Conservation (phyloP, 345 rosid genomes). For the Sisymbrium irio region DNA sequence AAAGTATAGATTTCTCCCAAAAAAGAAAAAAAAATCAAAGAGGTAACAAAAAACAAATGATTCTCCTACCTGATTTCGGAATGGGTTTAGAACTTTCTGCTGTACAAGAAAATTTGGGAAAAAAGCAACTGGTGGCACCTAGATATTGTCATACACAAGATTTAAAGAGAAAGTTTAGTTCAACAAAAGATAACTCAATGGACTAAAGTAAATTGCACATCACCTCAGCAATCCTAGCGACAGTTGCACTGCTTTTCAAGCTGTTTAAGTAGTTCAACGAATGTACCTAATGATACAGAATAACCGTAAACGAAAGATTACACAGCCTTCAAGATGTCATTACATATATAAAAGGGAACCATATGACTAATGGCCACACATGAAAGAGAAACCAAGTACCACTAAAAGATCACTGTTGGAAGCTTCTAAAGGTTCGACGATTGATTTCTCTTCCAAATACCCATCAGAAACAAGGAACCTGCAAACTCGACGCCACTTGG, state of each 20-base stretch:
- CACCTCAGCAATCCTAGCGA: conserved; percentile 84
- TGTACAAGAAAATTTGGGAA: conserved; percentile 81
- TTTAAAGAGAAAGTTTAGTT: background rate
- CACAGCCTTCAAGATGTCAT: background rate
- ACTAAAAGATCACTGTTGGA: conserved; percentile 78
- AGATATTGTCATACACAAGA: conserved; percentile 10
- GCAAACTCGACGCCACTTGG: conserved; percentile 89
- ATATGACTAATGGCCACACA: background rate
- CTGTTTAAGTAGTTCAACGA: conserved; percentile 70
- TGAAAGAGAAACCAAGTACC: conserved; percentile 44
- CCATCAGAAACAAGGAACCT: conserved; percentile 54
- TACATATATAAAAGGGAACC: background rate
- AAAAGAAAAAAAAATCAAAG: background rate
- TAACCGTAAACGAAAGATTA: background rate
- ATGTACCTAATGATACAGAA: conserved; percentile 57
- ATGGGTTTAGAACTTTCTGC: conserved; percentile 73
- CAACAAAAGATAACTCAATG: background rate
- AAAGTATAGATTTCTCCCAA: background rate
- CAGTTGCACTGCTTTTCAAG: conserved; percentile 67
- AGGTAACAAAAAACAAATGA: background rate
- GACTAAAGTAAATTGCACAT: background rate
- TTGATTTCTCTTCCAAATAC: conserved; percentile 48
- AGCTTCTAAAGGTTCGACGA: conserved; percentile 83
- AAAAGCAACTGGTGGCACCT: conserved; percentile 88
- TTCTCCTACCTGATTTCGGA: conserved; percentile 67